Percentiles rank a stretch among this genome's conserved stretches.
Conservation (phyloP, 331 rosid species). For the Rhamnella rubrinervis region DNA sequence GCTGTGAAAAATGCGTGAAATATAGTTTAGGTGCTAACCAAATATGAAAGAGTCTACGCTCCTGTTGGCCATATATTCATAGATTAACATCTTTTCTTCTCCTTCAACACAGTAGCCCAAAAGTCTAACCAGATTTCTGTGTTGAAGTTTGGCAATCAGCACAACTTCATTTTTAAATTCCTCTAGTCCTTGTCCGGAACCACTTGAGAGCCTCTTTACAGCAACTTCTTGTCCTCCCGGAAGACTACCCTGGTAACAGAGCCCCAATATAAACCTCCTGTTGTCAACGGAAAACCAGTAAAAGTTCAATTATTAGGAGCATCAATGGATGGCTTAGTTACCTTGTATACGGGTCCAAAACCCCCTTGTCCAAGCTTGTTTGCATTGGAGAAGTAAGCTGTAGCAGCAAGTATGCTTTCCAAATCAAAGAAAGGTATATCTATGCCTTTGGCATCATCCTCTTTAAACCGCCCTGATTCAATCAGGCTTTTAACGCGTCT, state of each 20-base stretch:
- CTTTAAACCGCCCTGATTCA: slow-evolving; percentile 55
- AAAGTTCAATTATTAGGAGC: background rate
- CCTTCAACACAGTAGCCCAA: slow-evolving; percentile 48
- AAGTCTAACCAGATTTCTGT: slow-evolving; percentile 42
- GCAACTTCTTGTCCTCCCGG: slow-evolving; percentile 38
- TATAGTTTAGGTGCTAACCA: slow-evolving; percentile 20
- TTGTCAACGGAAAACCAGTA: slow-evolving; percentile 1
- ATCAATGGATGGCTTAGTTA: slow-evolving; percentile 1
- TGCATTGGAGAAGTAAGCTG: slow-evolving; percentile 49
- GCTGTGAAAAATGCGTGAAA: background rate
- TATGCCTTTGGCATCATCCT: slow-evolving; percentile 55
- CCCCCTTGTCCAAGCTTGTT: slow-evolving; percentile 51
- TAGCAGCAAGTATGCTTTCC: slow-evolving; percentile 59
- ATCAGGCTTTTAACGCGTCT: slow-evolving; percentile 63
- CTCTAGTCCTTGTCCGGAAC: slow-evolving; percentile 46
- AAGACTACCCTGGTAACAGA: slow-evolving; percentile 30
- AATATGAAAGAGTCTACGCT: slow-evolving; percentile 47
- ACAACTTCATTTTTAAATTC: slow-evolving; percentile 46
- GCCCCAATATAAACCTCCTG: background rate
- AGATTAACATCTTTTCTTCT: slow-evolving; percentile 41
- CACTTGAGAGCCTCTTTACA: slow-evolving; percentile 44
- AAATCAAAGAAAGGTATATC: slow-evolving; percentile 69
- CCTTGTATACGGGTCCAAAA: slow-evolving; percentile 47
- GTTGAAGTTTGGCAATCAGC: slow-evolving; percentile 43
- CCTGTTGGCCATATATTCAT: slow-evolving; percentile 46